A percentile compares a stretch with the other conserved stretches of the same genome.
These are phyloP conservation scores for Colletotrichum kahawae DNA, from an alignment of 2,329 filamentous ascomycete genomes.

Conservation along the genomic window DNA sequence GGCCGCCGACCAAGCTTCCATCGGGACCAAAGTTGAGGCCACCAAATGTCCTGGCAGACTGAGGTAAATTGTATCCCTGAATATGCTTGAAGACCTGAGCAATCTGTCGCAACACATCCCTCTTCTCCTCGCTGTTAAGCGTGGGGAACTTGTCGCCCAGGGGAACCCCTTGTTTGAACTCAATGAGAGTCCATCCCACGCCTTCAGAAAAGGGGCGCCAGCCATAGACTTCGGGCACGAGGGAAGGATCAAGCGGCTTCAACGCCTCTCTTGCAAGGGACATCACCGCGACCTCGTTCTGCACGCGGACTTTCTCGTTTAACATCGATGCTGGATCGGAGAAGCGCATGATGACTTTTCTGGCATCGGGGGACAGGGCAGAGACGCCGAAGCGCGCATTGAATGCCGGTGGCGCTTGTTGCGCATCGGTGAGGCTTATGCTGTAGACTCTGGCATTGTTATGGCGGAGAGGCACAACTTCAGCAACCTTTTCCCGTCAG, in stretches of 20 bases:
- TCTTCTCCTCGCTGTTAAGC: not conserved
- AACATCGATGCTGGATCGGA: not conserved
- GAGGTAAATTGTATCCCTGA: not conserved
- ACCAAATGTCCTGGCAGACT: not conserved
- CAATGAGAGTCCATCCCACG: not conserved
- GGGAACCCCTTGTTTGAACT: not conserved
- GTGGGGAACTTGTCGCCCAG: not conserved
- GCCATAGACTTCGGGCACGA: not conserved
- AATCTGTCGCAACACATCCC: not conserved
- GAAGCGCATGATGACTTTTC: not conserved
- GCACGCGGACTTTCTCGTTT: not conserved
- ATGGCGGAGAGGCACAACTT: not conserved
- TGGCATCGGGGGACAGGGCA: not conserved
- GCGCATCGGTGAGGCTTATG: rapidly evolving
- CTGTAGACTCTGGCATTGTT: not conserved
- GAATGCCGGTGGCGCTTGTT: not conserved
- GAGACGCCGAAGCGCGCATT: not conserved
- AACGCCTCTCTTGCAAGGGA: not conserved
- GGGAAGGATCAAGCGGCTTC: not conserved
- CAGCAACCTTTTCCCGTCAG: not conserved
- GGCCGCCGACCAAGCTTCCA: not conserved
- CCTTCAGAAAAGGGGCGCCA: not conserved
- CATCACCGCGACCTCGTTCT: not conserved
- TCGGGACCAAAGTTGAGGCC: not conserved
- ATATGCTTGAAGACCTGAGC: not conserved